Evolutionary conservation across 768 basidiomycete species (phyloP).

Genomic region (Strobilomyces echinocephalus): DNA sequence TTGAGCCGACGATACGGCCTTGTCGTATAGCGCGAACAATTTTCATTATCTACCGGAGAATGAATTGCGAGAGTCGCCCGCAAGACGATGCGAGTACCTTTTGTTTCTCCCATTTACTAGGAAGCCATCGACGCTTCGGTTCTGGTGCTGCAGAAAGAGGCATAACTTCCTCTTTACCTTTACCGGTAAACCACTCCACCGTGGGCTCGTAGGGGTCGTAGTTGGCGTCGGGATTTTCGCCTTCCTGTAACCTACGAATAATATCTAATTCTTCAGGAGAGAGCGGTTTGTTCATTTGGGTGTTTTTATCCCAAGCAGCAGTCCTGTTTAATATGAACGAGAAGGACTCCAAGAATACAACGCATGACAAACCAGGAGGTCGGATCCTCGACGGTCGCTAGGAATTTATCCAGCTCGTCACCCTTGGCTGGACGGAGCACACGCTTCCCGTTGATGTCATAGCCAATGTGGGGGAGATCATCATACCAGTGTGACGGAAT

Average conservation of each 20-base stretch:
- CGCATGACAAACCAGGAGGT: conserved; percentile 63
- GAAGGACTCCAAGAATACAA: background rate
- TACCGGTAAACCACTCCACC: conserved; percentile 95
- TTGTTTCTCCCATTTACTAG: conserved; percentile 99
- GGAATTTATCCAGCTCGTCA: conserved; percentile 96
- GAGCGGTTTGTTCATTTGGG: conserved; percentile 81
- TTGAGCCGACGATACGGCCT: conserved; percentile 88
- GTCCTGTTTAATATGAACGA: conserved; percentile 51
- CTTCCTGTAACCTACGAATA: conserved; percentile 82
- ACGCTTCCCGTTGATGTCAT: conserved; percentile 91
- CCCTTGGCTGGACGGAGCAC: conserved; percentile 91
- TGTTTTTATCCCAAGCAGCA: conserved; percentile 84
- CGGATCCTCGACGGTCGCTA: conserved; percentile 89
- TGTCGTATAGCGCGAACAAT: conserved; percentile 97
- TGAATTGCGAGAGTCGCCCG: conserved; percentile 2
- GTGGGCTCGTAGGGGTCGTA: conserved; percentile 95
- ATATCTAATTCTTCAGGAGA: conserved; percentile 91
- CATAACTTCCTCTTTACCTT: conserved; percentile 93
- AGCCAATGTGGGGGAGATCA: conserved; percentile 97
- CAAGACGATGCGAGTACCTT: conserved; percentile 53
- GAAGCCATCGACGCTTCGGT: conserved; percentile 94
- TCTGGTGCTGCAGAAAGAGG: conserved; percentile 88
- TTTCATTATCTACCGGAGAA: conserved; percentile 83
- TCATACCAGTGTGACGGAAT: conserved; percentile 99
- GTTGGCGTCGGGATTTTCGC: conserved; percentile 83